Evolutionary conservation across 1,139 yeast genomes (phyloP), one percentile per base, ranked within the genome.

Genomic region (Geotrichum citri-aurantii): DNA sequence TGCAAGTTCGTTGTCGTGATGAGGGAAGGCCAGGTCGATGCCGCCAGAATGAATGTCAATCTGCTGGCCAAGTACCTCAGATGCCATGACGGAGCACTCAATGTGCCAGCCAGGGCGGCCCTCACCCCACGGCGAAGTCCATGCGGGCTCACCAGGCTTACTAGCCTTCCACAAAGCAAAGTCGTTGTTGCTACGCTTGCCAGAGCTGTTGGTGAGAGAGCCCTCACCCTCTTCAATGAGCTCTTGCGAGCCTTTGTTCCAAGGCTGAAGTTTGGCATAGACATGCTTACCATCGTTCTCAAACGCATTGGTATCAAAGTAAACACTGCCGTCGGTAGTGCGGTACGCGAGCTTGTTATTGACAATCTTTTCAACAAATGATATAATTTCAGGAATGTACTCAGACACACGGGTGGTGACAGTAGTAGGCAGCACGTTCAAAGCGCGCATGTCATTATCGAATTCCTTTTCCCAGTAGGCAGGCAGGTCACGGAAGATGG

Each of bases 61-160:
- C 60, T 81, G 80, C 42, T 81, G 75, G 1, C 98, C 98, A 50
- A 88, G 79, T 53, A 91, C 81, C 67, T 91, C 96, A 57, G 93
- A 82, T 1, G 99, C 99, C 99, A 93, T 93, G 17, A 93, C 99
- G 6, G 98, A 91, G 79, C 99, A 93, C 75, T 93, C 99, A 73
- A 93, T 93, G 72, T 93, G 99, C 99, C 99, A 93, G 1, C 99
- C 99, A 2, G 99, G 99, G 72, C 99, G 86, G 54, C 99, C 99
- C 61, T 80, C 79, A 42, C 99, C 99, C 98, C 98, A 93, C 48
- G 95, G 92, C 1, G 97, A 89, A 2, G 80, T 81, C 98, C 99
- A 93, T 51, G 84, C 81, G 21, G 99, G 99, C 76, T 93, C 99
- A 66, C 99, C 99, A 1, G 96, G 93, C 71, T 93, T 93, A 17